These are phyloP conservation scores for Vaucheria bursata DNA, from an alignment of 352 stramenopile species.

Conservation along the genomic window DNA sequence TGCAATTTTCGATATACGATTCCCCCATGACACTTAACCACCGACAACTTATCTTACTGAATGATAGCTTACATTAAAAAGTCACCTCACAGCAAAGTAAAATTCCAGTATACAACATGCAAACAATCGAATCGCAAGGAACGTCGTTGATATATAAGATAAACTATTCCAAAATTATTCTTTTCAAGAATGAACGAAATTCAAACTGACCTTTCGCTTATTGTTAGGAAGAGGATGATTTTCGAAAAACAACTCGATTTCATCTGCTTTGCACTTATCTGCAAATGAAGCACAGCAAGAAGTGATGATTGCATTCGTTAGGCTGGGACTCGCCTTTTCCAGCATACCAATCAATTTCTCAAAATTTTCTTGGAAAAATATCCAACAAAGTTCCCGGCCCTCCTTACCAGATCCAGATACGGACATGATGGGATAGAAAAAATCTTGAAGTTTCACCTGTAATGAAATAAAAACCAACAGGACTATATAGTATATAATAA, in stretches of 20 bases:
- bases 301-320: conserved; percentile 68
- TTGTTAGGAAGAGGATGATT: conserved; percentile 42
- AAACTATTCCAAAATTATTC: too few relatives aligned
- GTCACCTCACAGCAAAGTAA: neutral
- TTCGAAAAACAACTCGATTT: conserved; percentile 68
- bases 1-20: too few relatives aligned
- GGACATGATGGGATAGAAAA: conserved; percentile 57
- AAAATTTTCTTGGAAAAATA: conserved; percentile 67
- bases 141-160: too few relatives aligned
- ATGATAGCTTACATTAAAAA: neutral
- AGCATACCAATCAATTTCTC: conserved; percentile 61
- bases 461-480: too few relatives aligned
- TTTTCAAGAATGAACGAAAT: too few relatives aligned
- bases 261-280: conserved; percentile 58
- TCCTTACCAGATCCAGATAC: conserved; percentile 55
- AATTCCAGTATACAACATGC: neutral
- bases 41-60: too few relatives aligned
- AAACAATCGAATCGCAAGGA: neutral
- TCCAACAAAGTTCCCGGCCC: conserved; percentile 62
- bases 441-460: conserved; percentile 71
- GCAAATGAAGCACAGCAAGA: conserved; percentile 60
- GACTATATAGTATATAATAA: neutral
- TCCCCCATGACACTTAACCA: too few relatives aligned
- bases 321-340: conserved; percentile 56
- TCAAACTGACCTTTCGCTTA: conserved; percentile 37